Evolutionary conservation across 106 monocot genomes (phyloP).

Genomic region (Alisma plantagoaquatica): DNA sequence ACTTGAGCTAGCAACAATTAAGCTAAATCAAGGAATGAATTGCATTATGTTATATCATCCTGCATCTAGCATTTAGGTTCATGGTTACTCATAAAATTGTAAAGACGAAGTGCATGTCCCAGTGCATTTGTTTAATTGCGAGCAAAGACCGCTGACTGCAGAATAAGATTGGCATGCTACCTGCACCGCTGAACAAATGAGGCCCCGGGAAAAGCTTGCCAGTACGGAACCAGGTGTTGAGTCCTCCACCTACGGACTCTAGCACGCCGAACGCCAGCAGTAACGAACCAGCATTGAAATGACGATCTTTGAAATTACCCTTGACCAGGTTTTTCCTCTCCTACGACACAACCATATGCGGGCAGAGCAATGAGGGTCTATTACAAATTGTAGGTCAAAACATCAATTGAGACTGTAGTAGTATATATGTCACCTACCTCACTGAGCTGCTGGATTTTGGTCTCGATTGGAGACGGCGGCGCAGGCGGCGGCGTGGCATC

Average conservation of each 20-base stretch:
- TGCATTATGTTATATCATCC: too few relatives aligned
- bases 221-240: slow-evolving; percentile 84
- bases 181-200: slow-evolving; percentile 79
- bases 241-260: slow-evolving; percentile 60
- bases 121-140: too few relatives aligned
- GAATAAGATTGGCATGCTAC: too few relatives aligned
- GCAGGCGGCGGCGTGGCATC: slow-evolving; percentile 1
- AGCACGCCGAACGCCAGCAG: slow-evolving; percentile 69
- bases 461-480: slow-evolving; percentile 31
- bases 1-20: too few relatives aligned
- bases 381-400: not conserved
- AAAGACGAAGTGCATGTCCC: too few relatives aligned
- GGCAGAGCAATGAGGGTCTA: not conserved
- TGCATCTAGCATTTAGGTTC: too few relatives aligned
- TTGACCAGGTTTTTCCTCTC: slow-evolving; percentile 84
- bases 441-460: slow-evolving; percentile 61
- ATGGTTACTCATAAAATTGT: too few relatives aligned
- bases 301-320: slow-evolving; percentile 65
- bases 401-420: not conserved
- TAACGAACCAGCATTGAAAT: slow-evolving; percentile 86
- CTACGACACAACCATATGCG: too few relatives aligned
- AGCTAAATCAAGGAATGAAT: too few relatives aligned
- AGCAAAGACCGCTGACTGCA: too few relatives aligned
- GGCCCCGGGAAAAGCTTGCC: slow-evolving; percentile 93
- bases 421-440: slow-evolving; percentile 28